Evolutionary conservation across 2,329 filamentous ascomycete genomes (phyloP), one percentile per base, ranked within the genome.

Genomic region (Exophiala spinifera): DNA sequence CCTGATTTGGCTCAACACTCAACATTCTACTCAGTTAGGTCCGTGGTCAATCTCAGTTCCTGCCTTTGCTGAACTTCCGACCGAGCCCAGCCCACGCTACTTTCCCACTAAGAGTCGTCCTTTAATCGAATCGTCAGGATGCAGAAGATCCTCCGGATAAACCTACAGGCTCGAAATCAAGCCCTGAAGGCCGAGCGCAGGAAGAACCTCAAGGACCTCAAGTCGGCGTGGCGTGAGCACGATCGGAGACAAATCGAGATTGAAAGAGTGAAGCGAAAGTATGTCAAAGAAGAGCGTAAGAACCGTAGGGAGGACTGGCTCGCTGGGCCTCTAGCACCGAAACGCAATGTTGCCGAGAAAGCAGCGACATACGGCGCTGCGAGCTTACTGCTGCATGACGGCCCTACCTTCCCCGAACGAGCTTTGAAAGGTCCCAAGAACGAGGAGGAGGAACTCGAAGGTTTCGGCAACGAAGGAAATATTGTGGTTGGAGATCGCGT

Each of bases 311-410:
- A 95, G 68, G 86, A 92, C 70, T 95, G 88, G 83, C 76, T 86
- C 60, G 72, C 90, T 61, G 92, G 91, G 0, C 81, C 88, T 7
- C 68, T 96, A 60, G 86, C 90, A 2, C 91, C 91, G 1, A 86
- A 86, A 67, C 80, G 85, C 64, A 87, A 94, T 71, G 74, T 85
- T 36, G 87, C 86, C 56, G 74, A 76, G 0, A 64, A 72, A 42
- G 76, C 79, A 62, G 78, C 79, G 45, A 76, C 72, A 21, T 87
- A 84, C 66, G 89, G 85, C 58, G 78, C 81, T 25, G 65, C 86
- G 39, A 65, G 69, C 33, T 59, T 68, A 25, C 59, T 70, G 25
- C 51, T 66, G 19, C 63, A 71, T 61, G 64, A 68, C 48, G 66
- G 69, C 31, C 67, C 76, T 25, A 64, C 72, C 20, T 67, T 77